A percentile compares a stretch with the other conserved stretches of the same genome.
phyloP scores from a whole-genome alignment of 2,329 filamentous ascomycete genomes.

The Ophiostoma himal-ulmi region DNA sequence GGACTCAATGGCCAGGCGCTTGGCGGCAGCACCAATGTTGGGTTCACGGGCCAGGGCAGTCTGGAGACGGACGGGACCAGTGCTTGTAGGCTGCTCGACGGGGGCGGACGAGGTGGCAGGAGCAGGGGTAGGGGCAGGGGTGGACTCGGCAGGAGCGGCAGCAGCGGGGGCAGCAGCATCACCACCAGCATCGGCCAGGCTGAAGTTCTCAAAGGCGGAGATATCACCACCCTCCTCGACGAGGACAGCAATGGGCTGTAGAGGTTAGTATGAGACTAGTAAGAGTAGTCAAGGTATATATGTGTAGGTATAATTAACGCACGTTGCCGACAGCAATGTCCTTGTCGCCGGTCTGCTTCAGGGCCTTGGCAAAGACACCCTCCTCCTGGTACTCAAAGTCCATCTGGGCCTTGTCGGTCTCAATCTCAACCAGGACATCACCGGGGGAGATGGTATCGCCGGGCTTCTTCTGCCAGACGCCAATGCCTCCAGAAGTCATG shows the following conservation, averaged over 20 bases:
- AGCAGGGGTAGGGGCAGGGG: slow-evolving; percentile 34
- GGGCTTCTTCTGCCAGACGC: slow-evolving; percentile 94
- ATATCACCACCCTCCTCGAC: slow-evolving; percentile 88
- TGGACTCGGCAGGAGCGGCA: slow-evolving; percentile 60
- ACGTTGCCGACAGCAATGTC: slow-evolving; percentile 92
- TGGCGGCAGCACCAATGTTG: slow-evolving; percentile 64
- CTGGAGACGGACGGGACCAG: slow-evolving; percentile 71
- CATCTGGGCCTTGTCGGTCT: slow-evolving; percentile 93
- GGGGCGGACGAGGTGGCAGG: slow-evolving; percentile 51
- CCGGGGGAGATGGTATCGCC: slow-evolving; percentile 83
- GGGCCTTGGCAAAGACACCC: slow-evolving; percentile 78
- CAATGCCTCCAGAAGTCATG: slow-evolving; percentile 96
- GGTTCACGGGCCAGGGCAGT: slow-evolving; percentile 77
- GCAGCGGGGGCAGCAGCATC: slow-evolving; percentile 59
- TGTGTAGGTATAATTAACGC: slow-evolving; percentile 41
- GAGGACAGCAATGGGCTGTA: slow-evolving; percentile 87
- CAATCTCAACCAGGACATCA: slow-evolving; percentile 89
- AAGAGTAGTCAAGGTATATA: background rate
- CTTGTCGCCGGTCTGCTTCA: slow-evolving; percentile 90
- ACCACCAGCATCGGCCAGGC: slow-evolving; percentile 83
- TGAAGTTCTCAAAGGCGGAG: slow-evolving; percentile 82
- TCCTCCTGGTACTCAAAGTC: slow-evolving; percentile 91
- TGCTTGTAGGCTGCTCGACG: slow-evolving; percentile 63
- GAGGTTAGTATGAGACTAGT: background rate
- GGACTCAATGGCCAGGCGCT: slow-evolving; percentile 78